Percentiles rank a stretch among this genome's conserved stretches.
Evolutionary conservation across 2,329 filamentous ascomycete species (phyloP).

Genomic region (Calonectria leucothoes): DNA sequence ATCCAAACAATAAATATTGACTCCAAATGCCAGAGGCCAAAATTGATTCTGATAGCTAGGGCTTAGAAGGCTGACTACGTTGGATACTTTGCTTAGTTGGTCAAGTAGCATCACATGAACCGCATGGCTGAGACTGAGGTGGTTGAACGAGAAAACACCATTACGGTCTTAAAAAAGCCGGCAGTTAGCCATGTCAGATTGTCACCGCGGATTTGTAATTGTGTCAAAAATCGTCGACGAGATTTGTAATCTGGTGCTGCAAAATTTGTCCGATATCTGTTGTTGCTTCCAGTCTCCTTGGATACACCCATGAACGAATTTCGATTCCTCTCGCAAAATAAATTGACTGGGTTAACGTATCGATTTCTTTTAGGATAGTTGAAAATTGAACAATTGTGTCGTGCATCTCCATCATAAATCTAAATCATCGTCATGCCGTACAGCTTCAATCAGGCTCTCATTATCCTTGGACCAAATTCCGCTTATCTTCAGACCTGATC

Average conservation of each 20-base stretch:
- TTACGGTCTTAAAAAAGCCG: neutral
- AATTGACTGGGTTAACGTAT: neutral
- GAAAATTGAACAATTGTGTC: neutral
- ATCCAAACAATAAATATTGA: neutral
- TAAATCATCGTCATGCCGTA: conserved; percentile 7
- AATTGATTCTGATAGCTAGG: neutral
- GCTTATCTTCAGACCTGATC: conserved; percentile 23
- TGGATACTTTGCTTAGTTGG: neutral
- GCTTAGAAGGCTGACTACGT: neutral
- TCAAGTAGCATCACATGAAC: neutral
- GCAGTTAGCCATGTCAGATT: neutral
- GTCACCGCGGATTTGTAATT: neutral
- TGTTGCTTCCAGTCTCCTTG: neutral
- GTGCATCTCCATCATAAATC: neutral
- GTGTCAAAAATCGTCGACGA: neutral
- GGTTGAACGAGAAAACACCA: neutral
- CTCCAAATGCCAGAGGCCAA: neutral
- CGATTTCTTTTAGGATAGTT: neutral
- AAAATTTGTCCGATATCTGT: neutral
- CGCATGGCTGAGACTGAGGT: neutral
- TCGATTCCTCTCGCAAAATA: neutral
- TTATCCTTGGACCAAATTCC: conserved; percentile 21
- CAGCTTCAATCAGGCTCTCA: conserved; percentile 29
- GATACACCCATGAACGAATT: neutral
- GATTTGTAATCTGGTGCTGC: neutral